Conservation (phyloP, 805 yeast species). For the Candida insectalens region DNA sequence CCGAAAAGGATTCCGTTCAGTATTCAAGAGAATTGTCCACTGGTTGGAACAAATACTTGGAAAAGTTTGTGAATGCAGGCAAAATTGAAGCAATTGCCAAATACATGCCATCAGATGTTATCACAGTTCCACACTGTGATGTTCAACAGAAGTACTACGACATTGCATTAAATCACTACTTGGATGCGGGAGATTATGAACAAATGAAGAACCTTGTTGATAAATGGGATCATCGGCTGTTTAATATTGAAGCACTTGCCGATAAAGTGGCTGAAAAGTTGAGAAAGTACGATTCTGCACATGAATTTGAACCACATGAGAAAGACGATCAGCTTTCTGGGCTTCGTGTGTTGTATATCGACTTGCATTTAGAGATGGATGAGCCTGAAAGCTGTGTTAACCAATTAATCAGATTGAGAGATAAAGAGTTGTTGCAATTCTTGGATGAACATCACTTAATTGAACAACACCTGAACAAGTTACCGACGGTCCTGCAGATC, state of each 20-base stretch:
- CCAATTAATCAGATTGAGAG: conserved; percentile 50
- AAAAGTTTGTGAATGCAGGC: conserved; percentile 37
- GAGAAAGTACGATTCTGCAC: conserved; percentile 19
- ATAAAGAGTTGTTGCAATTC: conserved; percentile 44
- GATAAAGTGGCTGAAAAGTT: conserved; percentile 36
- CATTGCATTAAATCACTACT: conserved; percentile 34
- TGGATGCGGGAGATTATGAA: conserved; percentile 24
- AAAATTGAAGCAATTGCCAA: conserved; percentile 38
- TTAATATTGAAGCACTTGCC: conserved; percentile 35
- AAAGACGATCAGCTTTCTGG: conserved; percentile 3
- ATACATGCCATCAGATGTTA: conserved; percentile 42
- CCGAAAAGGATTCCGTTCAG: conserved; percentile 13
- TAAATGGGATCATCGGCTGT: conserved; percentile 51
- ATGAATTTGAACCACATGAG: conserved; percentile 5
- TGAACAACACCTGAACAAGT: conserved; percentile 31
- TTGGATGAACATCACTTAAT: conserved; percentile 57
- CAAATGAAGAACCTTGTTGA: conserved; percentile 34
- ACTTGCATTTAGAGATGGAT: conserved; percentile 45
- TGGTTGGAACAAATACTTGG: conserved; percentile 62
- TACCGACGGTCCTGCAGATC: conserved; percentile 44
- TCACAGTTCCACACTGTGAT: conserved; percentile 5
- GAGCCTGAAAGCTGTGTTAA: conserved; percentile 56
- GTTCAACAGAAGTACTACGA: conserved; percentile 32
- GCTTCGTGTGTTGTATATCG: conserved; percentile 36
- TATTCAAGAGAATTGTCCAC: conserved; percentile 17